Conservation (phyloP, 2,329 filamentous ascomycete species). For the Aureobasidium uvarum region DNA sequence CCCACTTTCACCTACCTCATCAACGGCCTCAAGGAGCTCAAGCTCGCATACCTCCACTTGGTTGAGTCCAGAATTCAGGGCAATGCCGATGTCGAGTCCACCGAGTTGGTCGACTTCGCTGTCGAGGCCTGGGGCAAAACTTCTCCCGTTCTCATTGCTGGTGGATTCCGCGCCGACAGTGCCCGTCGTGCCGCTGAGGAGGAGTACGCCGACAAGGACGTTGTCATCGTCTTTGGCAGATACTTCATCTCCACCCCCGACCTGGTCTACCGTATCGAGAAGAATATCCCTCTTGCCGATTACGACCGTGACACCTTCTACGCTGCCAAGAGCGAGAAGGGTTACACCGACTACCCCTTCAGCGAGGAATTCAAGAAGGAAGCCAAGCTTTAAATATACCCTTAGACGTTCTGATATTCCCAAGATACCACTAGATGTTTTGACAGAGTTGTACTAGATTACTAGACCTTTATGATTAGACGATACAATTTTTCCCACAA, state of each 20-base stretch:
- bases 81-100: slow-evolving; percentile 42
- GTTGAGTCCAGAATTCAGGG: slow-evolving; percentile 58
- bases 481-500: neutral
- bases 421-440: slow-evolving; percentile 18
- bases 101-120: slow-evolving; percentile 47
- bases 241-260: slow-evolving; percentile 53
- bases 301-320: slow-evolving; percentile 52
- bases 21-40: slow-evolving; percentile 50
- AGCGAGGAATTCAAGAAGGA: slow-evolving; percentile 38
- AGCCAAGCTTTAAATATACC: slow-evolving; percentile 25
- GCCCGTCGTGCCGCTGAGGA: slow-evolving; percentile 41
- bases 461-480: neutral
- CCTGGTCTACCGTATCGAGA: slow-evolving; percentile 47
- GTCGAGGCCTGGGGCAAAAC: slow-evolving; percentile 47
- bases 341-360: slow-evolving; percentile 47
- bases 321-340: slow-evolving; percentile 39
- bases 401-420: neutral
- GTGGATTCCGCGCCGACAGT: slow-evolving; percentile 44
- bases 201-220: slow-evolving; percentile 45
- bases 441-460: neutral
- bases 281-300: slow-evolving; percentile 45
- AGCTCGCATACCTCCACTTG: slow-evolving; percentile 61
- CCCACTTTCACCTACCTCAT: slow-evolving; percentile 63
- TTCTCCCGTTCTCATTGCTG: slow-evolving; percentile 50
- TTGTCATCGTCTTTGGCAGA: slow-evolving; percentile 51